Evolutionary conservation across 2,329 filamentous ascomycete species (phyloP).

Genomic region (Diaporthe nobilis): DNA sequence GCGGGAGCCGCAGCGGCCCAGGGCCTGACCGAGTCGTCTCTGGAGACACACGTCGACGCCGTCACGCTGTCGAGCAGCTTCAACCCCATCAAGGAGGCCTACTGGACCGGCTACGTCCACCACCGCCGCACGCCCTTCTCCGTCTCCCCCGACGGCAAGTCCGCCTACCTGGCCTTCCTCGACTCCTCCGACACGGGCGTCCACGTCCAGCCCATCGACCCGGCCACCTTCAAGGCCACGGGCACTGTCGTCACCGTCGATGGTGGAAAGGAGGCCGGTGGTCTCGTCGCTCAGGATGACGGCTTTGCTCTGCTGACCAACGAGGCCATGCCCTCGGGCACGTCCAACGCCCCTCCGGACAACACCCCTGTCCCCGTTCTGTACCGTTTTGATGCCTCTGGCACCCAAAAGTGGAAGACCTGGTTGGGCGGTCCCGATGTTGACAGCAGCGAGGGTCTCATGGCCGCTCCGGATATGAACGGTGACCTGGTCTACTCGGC

Average conservation of each 20-base stretch:
- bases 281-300: conserved; percentile 73
- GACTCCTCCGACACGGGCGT: conserved; percentile 68
- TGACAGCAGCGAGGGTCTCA: conserved; percentile 56
- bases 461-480: conserved; percentile 71
- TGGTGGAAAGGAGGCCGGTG: conserved; percentile 71
- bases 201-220: conserved; percentile 70
- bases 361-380: conserved; percentile 68
- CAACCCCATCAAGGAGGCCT: conserved; percentile 70
- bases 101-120: conserved; percentile 73
- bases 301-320: conserved; percentile 75
- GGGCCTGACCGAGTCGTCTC: conserved; percentile 44
- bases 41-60: conserved; percentile 55
- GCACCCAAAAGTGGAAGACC: conserved; percentile 70
- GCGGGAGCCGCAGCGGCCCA: conserved; percentile 33
- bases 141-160: conserved; percentile 71
- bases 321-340: conserved; percentile 65
- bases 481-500: conserved; percentile 74
- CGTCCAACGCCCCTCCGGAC: conserved; percentile 62
- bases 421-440: conserved; percentile 71
- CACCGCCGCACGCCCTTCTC: conserved; percentile 74
- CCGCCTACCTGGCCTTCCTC: conserved; percentile 72
- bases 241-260: conserved; percentile 65
- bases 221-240: conserved; percentile 66
- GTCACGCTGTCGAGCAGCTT: conserved; percentile 65
- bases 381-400: conserved; percentile 68